Evolutionary conservation across 1,139 yeast species (phyloP), one percentile per base, ranked within the genome.

Genomic region (Magnusiomyces suaveolens): DNA sequence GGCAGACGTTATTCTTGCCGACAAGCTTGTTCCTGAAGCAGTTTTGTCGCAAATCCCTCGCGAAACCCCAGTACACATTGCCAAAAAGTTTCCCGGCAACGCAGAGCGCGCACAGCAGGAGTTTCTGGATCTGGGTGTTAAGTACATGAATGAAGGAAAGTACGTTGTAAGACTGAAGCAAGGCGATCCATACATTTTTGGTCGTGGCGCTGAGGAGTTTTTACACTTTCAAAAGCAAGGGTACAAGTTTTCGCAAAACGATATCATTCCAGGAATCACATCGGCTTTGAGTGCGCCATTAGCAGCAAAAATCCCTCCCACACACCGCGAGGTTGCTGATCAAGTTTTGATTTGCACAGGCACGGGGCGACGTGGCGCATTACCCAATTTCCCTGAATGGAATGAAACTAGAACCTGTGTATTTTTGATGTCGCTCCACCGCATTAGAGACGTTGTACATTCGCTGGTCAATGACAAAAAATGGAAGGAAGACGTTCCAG

Each of bases 181-280:
- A 71, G 98, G 98, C 46, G 98, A 92, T 67, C 97, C 98, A 3
- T 92, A 88, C 69, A 87, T 92, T 38, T 92, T 88, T 67, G 98
- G 98, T 2, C 81, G 98, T 60, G 98, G 98, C 43, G 97, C 96
- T 39, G 97, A 92, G 70, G 98, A 92, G 66, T 87, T 69, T 65
- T 65, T 79, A 20, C 89, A 75, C 67, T 92, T 90, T 16, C 66
- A 75, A 36, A 64, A 72, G 18, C 79, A 83, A 59, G 96, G 96
- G 0, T 87, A 66, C 63, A 74, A 69, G 29, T 95, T 96, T 4
- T 65, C 69, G 2, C 46, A n/a, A 10, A 41, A 12, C 20, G 29
- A 23, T 41, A 96, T 92, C 1, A 66, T 90, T 16, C 92, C 97
- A 0, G 98, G 98, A 0, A 76, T 92, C 55, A 84, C 96, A 1